These are phyloP conservation scores for Fusarium setosum DNA, from an alignment of 2,329 filamentous ascomycete genomes.

Conservation along the genomic window DNA sequence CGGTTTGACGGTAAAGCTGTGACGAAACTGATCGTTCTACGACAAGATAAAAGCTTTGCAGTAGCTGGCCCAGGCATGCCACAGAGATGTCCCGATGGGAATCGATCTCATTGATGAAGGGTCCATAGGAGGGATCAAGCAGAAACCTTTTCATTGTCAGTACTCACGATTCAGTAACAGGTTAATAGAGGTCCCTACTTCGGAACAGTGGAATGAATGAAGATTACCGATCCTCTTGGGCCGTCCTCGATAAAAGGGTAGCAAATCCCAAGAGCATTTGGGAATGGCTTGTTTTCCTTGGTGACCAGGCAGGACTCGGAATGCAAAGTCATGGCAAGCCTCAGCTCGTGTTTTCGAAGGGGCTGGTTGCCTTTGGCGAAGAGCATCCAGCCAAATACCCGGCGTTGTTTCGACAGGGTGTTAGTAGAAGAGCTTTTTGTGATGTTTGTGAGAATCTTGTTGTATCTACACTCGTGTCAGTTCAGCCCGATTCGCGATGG, in stretches of 20 bases:
- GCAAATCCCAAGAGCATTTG: background rate
- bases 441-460: background rate
- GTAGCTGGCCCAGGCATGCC: background rate
- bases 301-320: background rate
- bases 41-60: background rate
- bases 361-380: slow-evolving; percentile 1
- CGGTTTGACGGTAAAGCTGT: background rate
- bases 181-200: too few species aligned
- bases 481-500: too few species aligned
- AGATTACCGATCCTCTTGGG: background rate
- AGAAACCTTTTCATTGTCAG: too few species aligned
- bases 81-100: background rate
- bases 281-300: background rate
- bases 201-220: too few species aligned
- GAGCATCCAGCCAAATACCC: background rate
- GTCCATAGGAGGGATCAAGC: too few species aligned
- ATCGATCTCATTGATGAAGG: too few species aligned
- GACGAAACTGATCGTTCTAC: background rate
- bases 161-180: too few species aligned
- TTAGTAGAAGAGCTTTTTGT: background rate
- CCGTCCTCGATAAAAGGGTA: background rate
- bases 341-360: background rate
- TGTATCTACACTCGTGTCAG: too few species aligned
- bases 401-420: background rate
- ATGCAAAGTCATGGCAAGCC: background rate